Percentiles rank a stretch among this genome's conserved stretches.
Evolutionary conservation across 495 filamentous ascomycete genomes (phyloP).

Genomic region (Chaetomidium leptoderma): DNA sequence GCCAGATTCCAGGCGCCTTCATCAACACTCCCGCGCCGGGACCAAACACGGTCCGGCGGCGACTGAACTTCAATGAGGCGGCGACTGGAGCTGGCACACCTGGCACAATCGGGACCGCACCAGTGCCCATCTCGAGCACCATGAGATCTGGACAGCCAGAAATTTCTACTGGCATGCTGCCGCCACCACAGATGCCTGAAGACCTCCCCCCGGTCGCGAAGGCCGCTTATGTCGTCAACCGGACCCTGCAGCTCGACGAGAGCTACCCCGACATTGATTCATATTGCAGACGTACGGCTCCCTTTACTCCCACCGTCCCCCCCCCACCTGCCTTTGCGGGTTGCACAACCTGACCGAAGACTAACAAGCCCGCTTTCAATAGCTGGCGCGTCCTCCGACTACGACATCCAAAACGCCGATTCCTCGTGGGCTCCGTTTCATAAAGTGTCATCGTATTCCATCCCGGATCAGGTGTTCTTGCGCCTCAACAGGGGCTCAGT

Average conservation of each 20-base stretch:
- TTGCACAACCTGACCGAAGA: not conserved
- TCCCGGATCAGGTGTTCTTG: slow-evolving; percentile 83
- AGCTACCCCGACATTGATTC: slow-evolving; percentile 86
- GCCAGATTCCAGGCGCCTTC: slow-evolving; percentile 67
- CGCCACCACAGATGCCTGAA: slow-evolving; percentile 13
- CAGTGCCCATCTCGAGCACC: slow-evolving; percentile 3
- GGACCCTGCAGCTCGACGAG: slow-evolving; percentile 65
- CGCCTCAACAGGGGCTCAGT: slow-evolving; percentile 82
- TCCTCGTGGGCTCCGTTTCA: slow-evolving; percentile 87
- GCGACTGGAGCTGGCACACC: slow-evolving; percentile 5
- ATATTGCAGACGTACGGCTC: slow-evolving; percentile 76
- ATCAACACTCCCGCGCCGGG: slow-evolving; percentile 62
- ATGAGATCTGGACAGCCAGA: slow-evolving; percentile 11
- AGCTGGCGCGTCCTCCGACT: slow-evolving; percentile 83
- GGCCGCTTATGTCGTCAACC: slow-evolving; percentile 79
- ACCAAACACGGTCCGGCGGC: slow-evolving; percentile 36
- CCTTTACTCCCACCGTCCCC: not conserved
- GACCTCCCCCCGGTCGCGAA: slow-evolving; percentile 62
- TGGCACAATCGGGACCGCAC: not conserved
- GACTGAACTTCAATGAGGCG: slow-evolving; percentile 35
- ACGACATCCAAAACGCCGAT: slow-evolving; percentile 62
- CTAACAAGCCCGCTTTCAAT: slow-evolving; percentile 14
- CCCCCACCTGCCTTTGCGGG: not conserved
- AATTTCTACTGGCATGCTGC: slow-evolving; percentile 6
- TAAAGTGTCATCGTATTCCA: slow-evolving; percentile 70